Percentiles rank a stretch among this genome's conserved stretches.
phyloP scores from a whole-genome alignment of 2,329 filamentous ascomycete species.

The Tolypocladium guangdongense region DNA sequence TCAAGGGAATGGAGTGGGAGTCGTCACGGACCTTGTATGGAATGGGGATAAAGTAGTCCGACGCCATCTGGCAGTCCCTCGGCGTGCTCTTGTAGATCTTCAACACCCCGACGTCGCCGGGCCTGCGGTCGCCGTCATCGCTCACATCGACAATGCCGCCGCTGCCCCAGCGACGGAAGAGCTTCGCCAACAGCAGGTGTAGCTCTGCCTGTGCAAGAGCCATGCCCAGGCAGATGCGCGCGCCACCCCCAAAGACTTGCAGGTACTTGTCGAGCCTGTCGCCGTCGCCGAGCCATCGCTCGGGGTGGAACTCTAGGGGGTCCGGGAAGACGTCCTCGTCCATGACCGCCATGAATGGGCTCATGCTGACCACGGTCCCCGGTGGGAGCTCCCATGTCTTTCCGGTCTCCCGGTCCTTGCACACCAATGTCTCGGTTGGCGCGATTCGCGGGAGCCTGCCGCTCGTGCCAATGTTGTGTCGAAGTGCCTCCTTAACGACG shows the following conservation, averaged over 20 bases:
- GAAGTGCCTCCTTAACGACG: conserved; percentile 40
- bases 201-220: conserved; percentile 27
- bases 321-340: conserved; percentile 21
- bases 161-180: conserved; percentile 27
- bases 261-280: conserved; percentile 22
- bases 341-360: conserved; percentile 23
- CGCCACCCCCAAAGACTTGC: conserved; percentile 23
- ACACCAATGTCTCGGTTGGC: conserved; percentile 22
- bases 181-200: conserved; percentile 23
- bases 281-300: conserved; percentile 23
- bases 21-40: conserved; percentile 21
- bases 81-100: conserved; percentile 23
- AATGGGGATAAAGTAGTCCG: conserved; percentile 27
- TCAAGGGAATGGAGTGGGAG: neutral
- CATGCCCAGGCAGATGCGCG: conserved; percentile 24
- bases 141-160: conserved; percentile 18
- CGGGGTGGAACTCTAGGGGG: conserved; percentile 20
- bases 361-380: conserved; percentile 26
- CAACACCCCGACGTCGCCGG: conserved; percentile 21
- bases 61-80: conserved; percentile 23
- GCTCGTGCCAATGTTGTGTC: conserved; percentile 36
- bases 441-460: conserved; percentile 36
- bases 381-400: conserved; percentile 19
- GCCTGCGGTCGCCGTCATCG: conserved; percentile 18
- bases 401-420: conserved; percentile 15